Percentiles rank a stretch among this genome's conserved stretches.
phyloP scores from a whole-genome alignment of 1,139 yeast genomes.

The Kurtzmaniella quercitrusa region DNA sequence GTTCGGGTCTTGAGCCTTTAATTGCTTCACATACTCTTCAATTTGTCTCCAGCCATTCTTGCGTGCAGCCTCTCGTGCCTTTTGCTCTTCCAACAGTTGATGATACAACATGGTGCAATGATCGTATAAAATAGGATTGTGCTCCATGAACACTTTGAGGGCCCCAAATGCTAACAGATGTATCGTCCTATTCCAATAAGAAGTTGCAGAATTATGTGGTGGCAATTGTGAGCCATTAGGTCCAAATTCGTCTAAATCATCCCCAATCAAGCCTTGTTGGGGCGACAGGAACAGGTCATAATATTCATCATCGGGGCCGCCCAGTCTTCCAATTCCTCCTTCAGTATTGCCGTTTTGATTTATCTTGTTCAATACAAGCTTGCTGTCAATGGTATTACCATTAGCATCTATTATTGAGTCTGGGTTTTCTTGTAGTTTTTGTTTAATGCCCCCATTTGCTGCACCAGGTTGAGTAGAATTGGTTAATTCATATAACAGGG shows the following conservation, averaged over 20 bases:
- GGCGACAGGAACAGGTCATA: constrained; percentile 40
- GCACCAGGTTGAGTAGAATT: constrained; percentile 48
- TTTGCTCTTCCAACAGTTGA: constrained; percentile 65
- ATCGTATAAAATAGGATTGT: constrained; percentile 86
- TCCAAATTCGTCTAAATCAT: constrained; percentile 24
- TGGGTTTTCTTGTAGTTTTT: constrained; percentile 38
- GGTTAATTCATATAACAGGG: constrained; percentile 82
- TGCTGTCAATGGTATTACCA: constrained; percentile 41
- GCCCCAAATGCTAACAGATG: constrained; percentile 90
- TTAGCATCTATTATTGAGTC: constrained; percentile 42
- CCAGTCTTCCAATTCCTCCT: constrained; percentile 9
- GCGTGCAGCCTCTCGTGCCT: constrained; percentile 56
- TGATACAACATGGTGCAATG: constrained; percentile 86
- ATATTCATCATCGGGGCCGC: constrained; percentile 36
- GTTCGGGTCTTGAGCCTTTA: constrained; percentile 15
- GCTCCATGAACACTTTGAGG: constrained; percentile 87
- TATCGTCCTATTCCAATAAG: constrained; percentile 86
- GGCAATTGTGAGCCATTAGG: constrained; percentile 19
- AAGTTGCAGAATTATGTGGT: constrained; percentile 46
- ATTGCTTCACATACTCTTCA: constrained; percentile 52
- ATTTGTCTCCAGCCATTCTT: constrained; percentile 73
- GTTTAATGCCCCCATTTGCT: constrained; percentile 46
- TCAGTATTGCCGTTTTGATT: constrained; percentile 12
- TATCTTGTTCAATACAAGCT: constrained; percentile 27
- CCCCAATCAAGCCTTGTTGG: constrained; percentile 19